phyloP scores from a whole-genome alignment of 2,329 filamentous ascomycete species.

The Epicoccum nigrum region DNA sequence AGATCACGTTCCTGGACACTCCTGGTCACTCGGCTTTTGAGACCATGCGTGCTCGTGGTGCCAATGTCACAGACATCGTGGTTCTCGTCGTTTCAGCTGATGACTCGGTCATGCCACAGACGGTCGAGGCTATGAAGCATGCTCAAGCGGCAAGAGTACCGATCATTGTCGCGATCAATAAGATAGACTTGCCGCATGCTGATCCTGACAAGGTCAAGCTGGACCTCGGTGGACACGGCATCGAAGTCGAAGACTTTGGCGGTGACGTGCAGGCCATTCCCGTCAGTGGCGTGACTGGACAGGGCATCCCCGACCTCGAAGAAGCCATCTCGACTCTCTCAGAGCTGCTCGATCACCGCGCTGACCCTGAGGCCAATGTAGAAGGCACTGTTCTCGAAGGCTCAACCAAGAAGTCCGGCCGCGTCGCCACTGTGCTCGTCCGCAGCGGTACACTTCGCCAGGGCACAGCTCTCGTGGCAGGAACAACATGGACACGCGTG shows the following conservation, averaged over 20 bases:
- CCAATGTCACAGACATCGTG: conserved; percentile 95
- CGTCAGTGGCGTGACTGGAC: conserved; percentile 91
- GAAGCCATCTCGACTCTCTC: conserved; percentile 86
- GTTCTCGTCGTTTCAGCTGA: conserved; percentile 95
- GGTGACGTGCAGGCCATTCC: conserved; percentile 91
- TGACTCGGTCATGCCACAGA: conserved; percentile 97
- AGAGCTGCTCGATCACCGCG: conserved; percentile 88
- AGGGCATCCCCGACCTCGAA: conserved; percentile 89
- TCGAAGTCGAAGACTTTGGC: conserved; percentile 93
- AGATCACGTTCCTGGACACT: conserved; percentile 95
- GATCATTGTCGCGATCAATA: conserved; percentile 97
- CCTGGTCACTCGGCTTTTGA: conserved; percentile 95
- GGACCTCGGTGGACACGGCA: conserved; percentile 80
- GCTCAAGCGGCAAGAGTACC: conserved; percentile 85
- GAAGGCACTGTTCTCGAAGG: conserved; percentile 96
- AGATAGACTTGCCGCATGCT: conserved; percentile 87
- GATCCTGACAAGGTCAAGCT: conserved; percentile 84
- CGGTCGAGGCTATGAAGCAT: conserved; percentile 93
- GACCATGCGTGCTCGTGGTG: conserved; percentile 93
- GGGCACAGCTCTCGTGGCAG: conserved; percentile 86
- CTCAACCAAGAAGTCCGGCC: conserved; percentile 82
- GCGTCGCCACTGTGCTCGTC: conserved; percentile 86
- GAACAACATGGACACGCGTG: conserved; percentile 86
- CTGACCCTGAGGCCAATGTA: conserved; percentile 74
- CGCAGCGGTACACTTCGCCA: conserved; percentile 81